These are phyloP conservation scores for Pseudocercospora fijiensis DNA, from an alignment of 2,329 filamentous ascomycete species.

Conservation along the genomic window DNA sequence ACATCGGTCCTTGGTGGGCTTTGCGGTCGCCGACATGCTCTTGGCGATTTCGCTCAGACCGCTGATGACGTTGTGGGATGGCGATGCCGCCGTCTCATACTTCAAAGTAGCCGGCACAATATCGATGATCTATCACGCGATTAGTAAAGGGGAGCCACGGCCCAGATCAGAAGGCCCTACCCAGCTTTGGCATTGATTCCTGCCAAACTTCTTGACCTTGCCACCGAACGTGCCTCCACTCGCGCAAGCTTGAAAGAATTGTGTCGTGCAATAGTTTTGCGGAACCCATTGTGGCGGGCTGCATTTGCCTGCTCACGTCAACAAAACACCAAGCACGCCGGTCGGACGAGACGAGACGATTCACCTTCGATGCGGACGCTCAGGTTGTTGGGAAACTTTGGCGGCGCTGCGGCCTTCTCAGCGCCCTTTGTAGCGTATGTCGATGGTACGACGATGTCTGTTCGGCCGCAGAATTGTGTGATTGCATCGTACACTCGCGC, in stretches of 20 bases:
- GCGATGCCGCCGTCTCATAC: background rate
- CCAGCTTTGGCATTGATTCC: constrained; percentile 11
- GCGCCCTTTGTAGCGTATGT: background rate
- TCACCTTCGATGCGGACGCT: background rate
- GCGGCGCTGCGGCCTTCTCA: background rate
- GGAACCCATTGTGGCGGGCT: constrained; percentile 16
- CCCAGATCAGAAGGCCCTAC: background rate
- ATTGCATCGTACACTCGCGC: constrained; percentile 6
- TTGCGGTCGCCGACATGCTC: background rate
- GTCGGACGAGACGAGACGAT: too few relatives aligned
- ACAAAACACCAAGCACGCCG: too few relatives aligned
- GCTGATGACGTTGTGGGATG: background rate
- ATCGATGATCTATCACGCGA: background rate
- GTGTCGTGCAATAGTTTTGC: constrained; percentile 2
- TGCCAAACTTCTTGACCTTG: constrained; percentile 2
- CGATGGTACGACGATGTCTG: constrained; percentile 14
- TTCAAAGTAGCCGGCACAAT: background rate
- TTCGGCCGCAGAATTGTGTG: constrained; percentile 10
- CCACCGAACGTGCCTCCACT: background rate
- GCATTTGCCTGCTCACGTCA: constrained; percentile 7
- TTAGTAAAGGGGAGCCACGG: background rate
- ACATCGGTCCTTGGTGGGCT: background rate
- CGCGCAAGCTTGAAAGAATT: constrained; percentile 14
- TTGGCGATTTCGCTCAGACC: background rate
- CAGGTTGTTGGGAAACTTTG: background rate